phyloP scores from a whole-genome alignment of 495 filamentous ascomycete species.

The Pseudomonodictys pantanalensis region DNA sequence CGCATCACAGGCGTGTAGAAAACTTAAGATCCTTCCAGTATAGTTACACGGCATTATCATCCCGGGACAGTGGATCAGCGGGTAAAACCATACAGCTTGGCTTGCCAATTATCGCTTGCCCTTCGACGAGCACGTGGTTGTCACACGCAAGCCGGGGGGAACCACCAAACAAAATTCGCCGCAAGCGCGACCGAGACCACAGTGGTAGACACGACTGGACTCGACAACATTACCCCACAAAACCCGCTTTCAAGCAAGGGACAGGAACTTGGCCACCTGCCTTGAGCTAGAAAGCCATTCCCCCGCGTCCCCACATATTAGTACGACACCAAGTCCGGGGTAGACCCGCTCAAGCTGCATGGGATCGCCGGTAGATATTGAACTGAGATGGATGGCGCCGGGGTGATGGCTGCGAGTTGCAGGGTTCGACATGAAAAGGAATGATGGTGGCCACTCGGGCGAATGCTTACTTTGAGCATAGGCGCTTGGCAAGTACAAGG shows the following conservation, averaged over 20 bases:
- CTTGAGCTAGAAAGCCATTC: background rate
- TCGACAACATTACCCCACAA: background rate
- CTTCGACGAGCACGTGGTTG: too few relatives aligned
- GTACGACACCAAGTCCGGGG: background rate
- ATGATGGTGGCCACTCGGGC: too few relatives aligned
- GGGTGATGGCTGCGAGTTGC: background rate
- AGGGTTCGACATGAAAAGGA: background rate
- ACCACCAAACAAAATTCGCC: background rate
- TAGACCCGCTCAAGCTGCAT: background rate
- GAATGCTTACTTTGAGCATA: too few relatives aligned
- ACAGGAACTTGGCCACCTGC: background rate
- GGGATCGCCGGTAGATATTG: conserved; percentile 12
- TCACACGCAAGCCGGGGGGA: too few relatives aligned
- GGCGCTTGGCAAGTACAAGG: too few relatives aligned
- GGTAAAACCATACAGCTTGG: conserved; percentile 4
- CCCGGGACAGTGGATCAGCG: conserved; percentile 11
- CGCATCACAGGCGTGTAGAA: background rate
- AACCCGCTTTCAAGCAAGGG: background rate
- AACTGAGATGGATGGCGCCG: background rate
- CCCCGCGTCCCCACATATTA: conserved; percentile 22
- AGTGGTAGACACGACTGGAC: background rate
- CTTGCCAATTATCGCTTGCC: too few relatives aligned
- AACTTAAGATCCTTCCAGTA: background rate
- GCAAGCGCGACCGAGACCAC: too few relatives aligned
- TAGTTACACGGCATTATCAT: conserved; percentile 14